Evolutionary conservation across 2,329 filamentous ascomycete species (phyloP).

Genomic region (Pestalotiopsis sp.): DNA sequence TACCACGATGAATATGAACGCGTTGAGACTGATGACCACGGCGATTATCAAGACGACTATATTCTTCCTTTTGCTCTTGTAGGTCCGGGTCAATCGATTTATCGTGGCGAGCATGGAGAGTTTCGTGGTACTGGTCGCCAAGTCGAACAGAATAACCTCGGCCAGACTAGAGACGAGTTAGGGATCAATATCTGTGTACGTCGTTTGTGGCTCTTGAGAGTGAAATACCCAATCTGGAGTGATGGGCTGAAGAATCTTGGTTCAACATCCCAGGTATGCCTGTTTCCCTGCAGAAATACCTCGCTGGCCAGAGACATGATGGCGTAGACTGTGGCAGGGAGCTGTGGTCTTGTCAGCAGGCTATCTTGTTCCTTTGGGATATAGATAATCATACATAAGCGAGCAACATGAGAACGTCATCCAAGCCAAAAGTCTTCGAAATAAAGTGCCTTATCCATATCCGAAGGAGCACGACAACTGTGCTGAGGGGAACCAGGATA

Average conservation of each 20-base stretch:
- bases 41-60: slow-evolving; percentile 30
- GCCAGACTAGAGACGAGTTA: slow-evolving; percentile 24
- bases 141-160: slow-evolving; percentile 36
- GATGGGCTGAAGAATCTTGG: slow-evolving; percentile 18
- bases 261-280: slow-evolving; percentile 35
- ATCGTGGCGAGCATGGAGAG: slow-evolving; percentile 41
- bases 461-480: slow-evolving; percentile 25
- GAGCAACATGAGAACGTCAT: slow-evolving; percentile 36
- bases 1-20: slow-evolving; percentile 36
- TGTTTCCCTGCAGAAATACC: slow-evolving; percentile 28
- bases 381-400: slow-evolving; percentile 30
- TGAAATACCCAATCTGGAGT: slow-evolving; percentile 28
- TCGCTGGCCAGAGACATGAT: slow-evolving; percentile 29
- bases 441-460: slow-evolving; percentile 30
- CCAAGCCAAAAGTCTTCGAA: slow-evolving; percentile 28
- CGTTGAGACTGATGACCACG: slow-evolving; percentile 29
- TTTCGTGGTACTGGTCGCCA: slow-evolving; percentile 39
- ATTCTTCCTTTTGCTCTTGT: slow-evolving; percentile 28
- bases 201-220: not conserved
- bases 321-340: slow-evolving; percentile 33
- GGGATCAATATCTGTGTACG: not conserved
- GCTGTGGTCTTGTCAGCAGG: slow-evolving; percentile 7
- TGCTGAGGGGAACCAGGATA: slow-evolving; percentile 24
- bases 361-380: not conserved
- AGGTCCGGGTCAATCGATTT: slow-evolving; percentile 35